Percentiles rank a stretch among this genome's conserved stretches.
phyloP scores from a whole-genome alignment of 1,284 basidiomycete genomes.

The Heterobasidion parviporum region DNA sequence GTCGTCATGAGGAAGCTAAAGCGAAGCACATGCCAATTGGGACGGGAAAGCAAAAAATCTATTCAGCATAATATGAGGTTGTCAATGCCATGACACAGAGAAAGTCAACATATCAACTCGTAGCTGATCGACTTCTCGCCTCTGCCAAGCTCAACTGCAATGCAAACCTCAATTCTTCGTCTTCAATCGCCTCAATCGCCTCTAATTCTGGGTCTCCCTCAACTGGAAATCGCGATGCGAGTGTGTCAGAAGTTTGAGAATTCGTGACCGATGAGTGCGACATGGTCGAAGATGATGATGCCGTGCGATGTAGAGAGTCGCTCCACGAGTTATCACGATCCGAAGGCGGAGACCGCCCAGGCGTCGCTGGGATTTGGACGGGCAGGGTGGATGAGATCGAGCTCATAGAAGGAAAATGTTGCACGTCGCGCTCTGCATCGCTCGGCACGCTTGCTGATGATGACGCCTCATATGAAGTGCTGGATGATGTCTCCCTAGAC shows the following conservation, averaged over 20 bases:
- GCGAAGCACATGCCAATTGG: not conserved
- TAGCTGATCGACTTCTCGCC: constrained; percentile 14
- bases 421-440: not conserved
- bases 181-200: constrained; percentile 13
- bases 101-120: not conserved
- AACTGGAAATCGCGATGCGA: not conserved
- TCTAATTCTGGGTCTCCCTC: constrained; percentile 5
- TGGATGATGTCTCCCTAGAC: constrained; percentile 18
- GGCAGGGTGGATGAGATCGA: not conserved
- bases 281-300: constrained; percentile 8
- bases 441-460: not conserved
- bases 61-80: not conserved
- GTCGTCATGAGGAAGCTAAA: not conserved
- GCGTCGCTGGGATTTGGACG: not conserved
- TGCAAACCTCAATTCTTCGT: constrained; percentile 20
- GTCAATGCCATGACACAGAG: constrained; percentile 1
- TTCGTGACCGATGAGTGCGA: not conserved
- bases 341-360: constrained; percentile 7
- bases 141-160: constrained; percentile 23
- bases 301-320: constrained; percentile 18
- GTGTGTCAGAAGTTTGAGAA: not conserved
- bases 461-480: not conserved
- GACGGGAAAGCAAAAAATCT: not conserved
- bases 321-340: constrained; percentile 22
- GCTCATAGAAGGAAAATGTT: constrained; percentile 8